Conservation (phyloP, 1,284 basidiomycete species). For the Phellinidium pouzarii region DNA sequence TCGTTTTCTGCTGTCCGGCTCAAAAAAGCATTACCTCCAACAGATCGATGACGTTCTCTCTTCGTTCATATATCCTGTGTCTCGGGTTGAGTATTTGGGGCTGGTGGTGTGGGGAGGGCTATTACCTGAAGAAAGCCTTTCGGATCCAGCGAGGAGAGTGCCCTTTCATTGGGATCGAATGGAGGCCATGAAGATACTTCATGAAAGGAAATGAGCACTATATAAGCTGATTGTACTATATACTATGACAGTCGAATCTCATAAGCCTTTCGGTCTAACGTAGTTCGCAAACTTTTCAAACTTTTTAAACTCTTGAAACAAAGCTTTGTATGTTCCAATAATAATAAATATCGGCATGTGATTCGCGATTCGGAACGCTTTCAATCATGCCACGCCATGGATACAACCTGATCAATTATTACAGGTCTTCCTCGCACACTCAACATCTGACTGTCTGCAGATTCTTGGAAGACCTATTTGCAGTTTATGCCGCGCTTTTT, state of each 20-base stretch:
- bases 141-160: neutral
- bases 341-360: neutral
- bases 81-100: constrained; percentile 9
- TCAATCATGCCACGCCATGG: too few relatives aligned
- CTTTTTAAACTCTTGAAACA: too few relatives aligned
- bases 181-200: neutral
- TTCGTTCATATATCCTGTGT: constrained; percentile 38
- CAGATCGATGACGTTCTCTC: constrained; percentile 51
- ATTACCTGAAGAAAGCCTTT: neutral
- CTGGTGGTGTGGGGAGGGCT: constrained; percentile 4
- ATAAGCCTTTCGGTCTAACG: neutral
- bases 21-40: neutral
- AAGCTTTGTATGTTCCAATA: too few relatives aligned
- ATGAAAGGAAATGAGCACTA: neutral
- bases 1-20: neutral
- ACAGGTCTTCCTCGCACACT: neutral
- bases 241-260: neutral
- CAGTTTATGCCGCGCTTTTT: neutral
- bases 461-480: neutral
- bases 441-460: constrained; percentile 8
- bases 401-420: too few relatives aligned
- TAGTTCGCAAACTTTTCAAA: too few relatives aligned
- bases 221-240: neutral
- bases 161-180: constrained; percentile 1
- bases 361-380: too few relatives aligned